Base-by-base conservation (phyloP, 2,329 filamentous ascomycete species). In the Exserohilum turcica region DNA sequence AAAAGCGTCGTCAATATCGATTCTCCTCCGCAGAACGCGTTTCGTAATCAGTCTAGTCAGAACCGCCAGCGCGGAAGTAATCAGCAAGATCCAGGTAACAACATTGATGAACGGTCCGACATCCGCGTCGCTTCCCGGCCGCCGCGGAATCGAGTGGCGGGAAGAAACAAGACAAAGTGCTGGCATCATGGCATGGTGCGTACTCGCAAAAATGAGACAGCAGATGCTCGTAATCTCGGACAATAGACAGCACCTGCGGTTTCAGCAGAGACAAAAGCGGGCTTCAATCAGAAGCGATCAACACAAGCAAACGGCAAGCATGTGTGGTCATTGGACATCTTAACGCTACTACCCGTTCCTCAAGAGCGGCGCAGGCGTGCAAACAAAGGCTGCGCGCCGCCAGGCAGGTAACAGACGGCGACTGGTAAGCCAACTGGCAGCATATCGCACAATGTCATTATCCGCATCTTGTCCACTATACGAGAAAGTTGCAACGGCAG, bases 1-100 rank as follows among this genome's bases (percentile, higher is more conserved):
- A 53, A 74, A 71, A n/a, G 58, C 66, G 64, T 74, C 71, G 43
- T 73, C 70, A 45, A 72, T 33, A 57, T 70, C 68, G 16, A 73
- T 59, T 24, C 60, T 65, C 35, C 71, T 63, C 40, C 48, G 62
- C 49, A 74, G 44, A 16, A 70, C 71, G 31, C 64, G 62, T 57
- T 74, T 74, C 18, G 71, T 74, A 24, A 72, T 60, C 16, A 74
- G 57, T 28, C 70, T 61, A 32, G 69, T 73, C 39, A 70, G 52
- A 7, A 74, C 71, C 19, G 70, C 70, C 46, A 73, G 47, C 13
- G 60, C 65, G 13, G 66, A 70, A 40, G 70, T 73, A 37, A 73
- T 70, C 15, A 73, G 54, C 12, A 74, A 52, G 32, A 72, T 59
- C 71, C 71, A 74, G 43, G 68, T 71, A 47, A 74, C 60, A 40